These are phyloP conservation scores for Trichoderma guizhouense DNA, from an alignment of 2,329 filamentous ascomycete species.

Conservation along the genomic window DNA sequence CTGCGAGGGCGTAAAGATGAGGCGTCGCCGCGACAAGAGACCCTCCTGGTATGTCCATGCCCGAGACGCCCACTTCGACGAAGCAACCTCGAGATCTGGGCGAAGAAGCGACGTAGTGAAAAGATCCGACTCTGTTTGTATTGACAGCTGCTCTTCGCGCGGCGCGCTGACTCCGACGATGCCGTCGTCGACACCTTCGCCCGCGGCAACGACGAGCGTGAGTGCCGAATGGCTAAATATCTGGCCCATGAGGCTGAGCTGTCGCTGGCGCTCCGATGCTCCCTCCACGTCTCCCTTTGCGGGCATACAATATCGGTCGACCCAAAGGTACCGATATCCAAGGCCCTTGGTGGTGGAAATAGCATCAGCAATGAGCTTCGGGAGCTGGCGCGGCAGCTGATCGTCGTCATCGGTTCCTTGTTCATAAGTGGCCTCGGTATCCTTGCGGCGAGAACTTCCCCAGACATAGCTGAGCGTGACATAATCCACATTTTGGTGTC, in stretches of 20 bases:
- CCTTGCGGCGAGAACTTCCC: constrained; percentile 18
- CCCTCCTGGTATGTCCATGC: constrained; percentile 39
- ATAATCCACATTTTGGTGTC: constrained; percentile 28
- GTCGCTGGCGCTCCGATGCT: constrained; percentile 23
- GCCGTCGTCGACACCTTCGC: constrained; percentile 29
- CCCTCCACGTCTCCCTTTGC: constrained; percentile 25
- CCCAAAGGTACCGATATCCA: constrained; percentile 38
- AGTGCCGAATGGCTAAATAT: constrained; percentile 34
- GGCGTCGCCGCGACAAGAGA: constrained; percentile 33
- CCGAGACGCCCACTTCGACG: constrained; percentile 34
- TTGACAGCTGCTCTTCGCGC: constrained; percentile 35
- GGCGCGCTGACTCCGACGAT: constrained; percentile 35
- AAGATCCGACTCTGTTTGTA: constrained; percentile 32
- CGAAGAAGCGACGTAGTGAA: constrained; percentile 37
- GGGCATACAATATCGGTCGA: constrained; percentile 36
- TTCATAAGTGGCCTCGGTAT: not conserved
- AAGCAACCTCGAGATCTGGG: constrained; percentile 35
- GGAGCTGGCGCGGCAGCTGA: constrained; percentile 27
- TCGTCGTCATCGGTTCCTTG: not conserved
- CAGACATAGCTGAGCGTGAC: constrained; percentile 38
- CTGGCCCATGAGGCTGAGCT: constrained; percentile 33
- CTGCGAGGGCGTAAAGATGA: constrained; percentile 38
- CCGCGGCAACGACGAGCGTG: constrained; percentile 37
- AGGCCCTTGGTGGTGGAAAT: constrained; percentile 31
- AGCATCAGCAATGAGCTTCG: constrained; percentile 34